Evolutionary conservation across 441 rosid genomes (phyloP).

Genomic region (Flueggea neowawraea): DNA sequence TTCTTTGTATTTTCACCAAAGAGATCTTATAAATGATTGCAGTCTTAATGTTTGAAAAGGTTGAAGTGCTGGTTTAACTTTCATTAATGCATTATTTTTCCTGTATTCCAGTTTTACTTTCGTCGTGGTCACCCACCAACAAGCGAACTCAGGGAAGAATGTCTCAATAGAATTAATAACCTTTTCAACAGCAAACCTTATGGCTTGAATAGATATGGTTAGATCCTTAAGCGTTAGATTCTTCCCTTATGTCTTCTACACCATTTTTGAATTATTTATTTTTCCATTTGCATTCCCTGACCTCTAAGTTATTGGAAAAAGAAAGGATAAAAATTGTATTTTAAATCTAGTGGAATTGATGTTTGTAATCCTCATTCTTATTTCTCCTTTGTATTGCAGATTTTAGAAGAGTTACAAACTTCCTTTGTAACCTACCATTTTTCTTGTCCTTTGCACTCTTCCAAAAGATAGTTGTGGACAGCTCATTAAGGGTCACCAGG

Average conservation of each 20-base stretch:
- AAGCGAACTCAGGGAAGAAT: slow-evolving; percentile 80
- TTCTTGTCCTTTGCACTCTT: slow-evolving; percentile 84
- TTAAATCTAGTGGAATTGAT: no score
- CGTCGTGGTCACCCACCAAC: slow-evolving; percentile 92
- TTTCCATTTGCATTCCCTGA: no score
- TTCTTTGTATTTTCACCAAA: no score
- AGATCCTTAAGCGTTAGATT: slow-evolving; percentile 13
- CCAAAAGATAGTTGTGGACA: slow-evolving; percentile 68
- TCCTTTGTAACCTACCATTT: slow-evolving; percentile 95
- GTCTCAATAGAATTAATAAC: slow-evolving; percentile 61
- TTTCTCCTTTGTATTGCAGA: slow-evolving; percentile 46
- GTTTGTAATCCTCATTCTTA: neutral
- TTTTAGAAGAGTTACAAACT: slow-evolving; percentile 81
- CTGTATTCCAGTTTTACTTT: slow-evolving; percentile 97
- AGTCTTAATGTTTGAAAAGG: no score
- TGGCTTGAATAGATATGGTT: slow-evolving; percentile 86
- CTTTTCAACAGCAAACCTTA: slow-evolving; percentile 64
- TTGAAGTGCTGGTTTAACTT: no score
- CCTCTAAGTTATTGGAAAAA: no score
- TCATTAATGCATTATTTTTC: no score
- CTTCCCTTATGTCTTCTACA: slow-evolving; percentile 2
- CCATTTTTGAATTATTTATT: slow-evolving; percentile 14
- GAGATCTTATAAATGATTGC: no score
- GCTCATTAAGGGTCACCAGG: slow-evolving; percentile 61
- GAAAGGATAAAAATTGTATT: no score